phyloP scores from a whole-genome alignment of 331 rosid genomes.

The Rosa hybrid region DNA sequence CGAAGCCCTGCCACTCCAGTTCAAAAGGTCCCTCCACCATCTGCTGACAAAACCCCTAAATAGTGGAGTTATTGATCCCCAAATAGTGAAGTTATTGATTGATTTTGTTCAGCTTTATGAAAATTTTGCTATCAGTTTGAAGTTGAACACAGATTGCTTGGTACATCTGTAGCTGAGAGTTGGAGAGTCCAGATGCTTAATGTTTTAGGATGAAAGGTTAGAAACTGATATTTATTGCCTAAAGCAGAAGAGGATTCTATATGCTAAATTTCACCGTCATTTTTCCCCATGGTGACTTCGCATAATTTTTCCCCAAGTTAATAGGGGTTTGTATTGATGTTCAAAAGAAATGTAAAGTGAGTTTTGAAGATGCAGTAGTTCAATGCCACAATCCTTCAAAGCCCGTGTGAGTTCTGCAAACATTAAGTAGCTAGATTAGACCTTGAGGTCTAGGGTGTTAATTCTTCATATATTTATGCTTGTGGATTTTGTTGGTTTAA shows the following conservation, averaged over 20 bases:
- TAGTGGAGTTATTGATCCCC: constrained; percentile 8
- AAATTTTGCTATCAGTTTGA: not conserved
- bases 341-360: not conserved
- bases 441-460: too few relatives aligned
- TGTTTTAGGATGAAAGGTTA: constrained; percentile 1
- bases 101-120: not conserved
- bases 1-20: constrained; percentile 31
- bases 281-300: not conserved
- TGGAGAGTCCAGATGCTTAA: not conserved
- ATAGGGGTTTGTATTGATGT: not conserved
- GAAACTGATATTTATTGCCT: not conserved
- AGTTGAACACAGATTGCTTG: not conserved
- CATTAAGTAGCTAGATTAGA: too few relatives aligned
- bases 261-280: constrained; percentile 3
- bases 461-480: too few relatives aligned
- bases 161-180: not conserved
- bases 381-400: not conserved
- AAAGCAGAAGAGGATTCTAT: constrained; percentile 6
- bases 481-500: too few relatives aligned
- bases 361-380: not conserved
- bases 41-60: constrained; percentile 41
- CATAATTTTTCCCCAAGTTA: not conserved
- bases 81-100: constrained; percentile 13
- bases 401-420: too few relatives aligned
- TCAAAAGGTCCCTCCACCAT: constrained; percentile 47